Base-by-base conservation (phyloP, 75 land plant species). In the Picea sitchensis region DNA sequence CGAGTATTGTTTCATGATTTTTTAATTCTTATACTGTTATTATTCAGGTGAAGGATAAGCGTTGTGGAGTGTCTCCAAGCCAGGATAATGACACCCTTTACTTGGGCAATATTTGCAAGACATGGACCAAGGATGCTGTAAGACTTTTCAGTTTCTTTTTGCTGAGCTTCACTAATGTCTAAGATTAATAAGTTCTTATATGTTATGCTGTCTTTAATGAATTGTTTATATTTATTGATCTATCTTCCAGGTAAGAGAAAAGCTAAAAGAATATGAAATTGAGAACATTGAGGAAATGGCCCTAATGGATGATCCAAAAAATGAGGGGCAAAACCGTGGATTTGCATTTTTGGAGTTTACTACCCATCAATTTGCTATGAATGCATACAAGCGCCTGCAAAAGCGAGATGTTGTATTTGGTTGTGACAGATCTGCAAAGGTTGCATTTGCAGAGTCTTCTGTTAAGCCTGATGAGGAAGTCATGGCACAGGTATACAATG, bases 91-190 rank as follows among this genome's bases (percentile, higher is more conserved):
- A 88, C 30, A 85, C 84, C 5, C 79, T 88, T 14, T 85, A 78
- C 36, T 7, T 88, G 58, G 82, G 90, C 4, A 86, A 88, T 64
- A 86, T 88, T 58, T 80, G 75, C 72, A 83, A 83, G 77, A 78
- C 80, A 20, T 88, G 90, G 90, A 83, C 87, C 44, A 86, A 78
- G 64, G 88, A 87, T 11, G 72, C 80, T 38, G 90, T 86, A 51
- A 77, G 56, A 2, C 11, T 76, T 38, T 64, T 51, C 12, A 51
- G 12, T 51, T 11, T 51, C 26, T 9, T 21, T 36, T 26, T 32
- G 13, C 9, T 32, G 17, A 60, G 21, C 15, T 64, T n/a, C 30
- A 38, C 76, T 34, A 6, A 7, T 54, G 2, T 18, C 20, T 2
- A 51, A 47, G 58, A 4, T 17, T 4, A 34, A 34, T 38, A 38